A percentile compares a stretch with the other conserved stretches of the same genome.
These are phyloP conservation scores for Monosporascus cannonballus DNA, from an alignment of 2,329 filamentous ascomycete genomes.

Conservation along the genomic window DNA sequence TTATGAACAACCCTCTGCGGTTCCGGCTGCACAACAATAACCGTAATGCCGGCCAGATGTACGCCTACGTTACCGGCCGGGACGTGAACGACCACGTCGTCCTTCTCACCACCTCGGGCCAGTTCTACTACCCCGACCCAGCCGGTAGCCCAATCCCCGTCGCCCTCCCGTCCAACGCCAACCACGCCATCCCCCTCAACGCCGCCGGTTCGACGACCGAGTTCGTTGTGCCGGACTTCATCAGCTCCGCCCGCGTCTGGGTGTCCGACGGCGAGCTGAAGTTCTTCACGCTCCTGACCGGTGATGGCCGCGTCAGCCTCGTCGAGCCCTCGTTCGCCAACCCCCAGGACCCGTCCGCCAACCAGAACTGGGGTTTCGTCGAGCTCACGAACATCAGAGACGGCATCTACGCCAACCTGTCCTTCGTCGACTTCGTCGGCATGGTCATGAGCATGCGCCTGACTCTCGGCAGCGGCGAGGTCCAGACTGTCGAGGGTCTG, in stretches of 20 bases:
- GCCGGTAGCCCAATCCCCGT: constrained; percentile 24
- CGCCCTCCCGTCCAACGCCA: constrained; percentile 17
- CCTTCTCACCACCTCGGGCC: constrained; percentile 32
- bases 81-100: constrained; percentile 30
- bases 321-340: constrained; percentile 44
- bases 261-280: constrained; percentile 32
- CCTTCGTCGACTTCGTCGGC: constrained; percentile 46
- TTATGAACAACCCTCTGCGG: constrained; percentile 13
- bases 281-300: constrained; percentile 30
- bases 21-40: constrained; percentile 32
- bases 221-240: constrained; percentile 33
- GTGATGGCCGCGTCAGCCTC: constrained; percentile 26
- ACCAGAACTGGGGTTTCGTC: constrained; percentile 43
- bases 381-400: constrained; percentile 39
- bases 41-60: constrained; percentile 27
- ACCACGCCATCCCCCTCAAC: constrained; percentile 32
- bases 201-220: constrained; percentile 29
- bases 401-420: constrained; percentile 41
- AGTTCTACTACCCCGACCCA: constrained; percentile 33
- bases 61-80: constrained; percentile 36
- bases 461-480: constrained; percentile 27
- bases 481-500: constrained; percentile 36
- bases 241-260: constrained; percentile 36
- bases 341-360: constrained; percentile 35
- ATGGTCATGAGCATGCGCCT: constrained; percentile 45